Base-by-base conservation (phyloP, 2,329 filamentous ascomycete genomes). In the Fusarium abutilonis region DNA sequence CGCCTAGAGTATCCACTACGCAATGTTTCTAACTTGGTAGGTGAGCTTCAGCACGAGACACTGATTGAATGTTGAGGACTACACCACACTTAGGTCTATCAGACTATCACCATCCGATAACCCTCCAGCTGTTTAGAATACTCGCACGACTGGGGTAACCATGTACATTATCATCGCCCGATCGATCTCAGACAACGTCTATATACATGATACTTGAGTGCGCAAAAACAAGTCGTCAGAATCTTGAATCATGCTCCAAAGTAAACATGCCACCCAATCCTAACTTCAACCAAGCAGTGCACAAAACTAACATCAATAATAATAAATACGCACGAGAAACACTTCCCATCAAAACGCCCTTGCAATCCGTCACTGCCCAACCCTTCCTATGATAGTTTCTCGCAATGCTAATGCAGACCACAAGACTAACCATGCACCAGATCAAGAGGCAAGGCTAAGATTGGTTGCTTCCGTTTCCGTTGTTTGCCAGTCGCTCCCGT, bases 401-500 rank as follows among this genome's bases (percentile, higher is more conserved):
- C 45, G 36, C 52, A 42, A 62, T 64, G 56, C 53, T 49, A 42
- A 62, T 64, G 59, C 53, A 50, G 52, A 59, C 45, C 47, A 45
- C 64, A 49, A 42, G 46, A 53, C 64, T 53, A 45, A 57, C 55
- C 28, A 59, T 60, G 45, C 55, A 53, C 54, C 65, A 53, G 38
- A 50, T 60, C 40, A 21, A 55, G 57, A 64, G 49, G 45, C 40
- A 43, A 52, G 39, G 14, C 70, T 58, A 69, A 39, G 67, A 61
- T 42, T 71, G 64, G 31, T 67, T 74, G 38, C 66, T 68, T 4
- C 65, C 71, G 31, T 67, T 60, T 36, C 68, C 64, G 41, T 63
- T 70, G 23, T 66, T 74, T 26, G 70, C 74, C 13, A 88, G 76
- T 60, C 82, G 79, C 68, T 86, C 82, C 46, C 85, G 77, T 72